These are phyloP conservation scores for Turnera subulata DNA, from an alignment of 345 rosid genomes.

Conservation along the genomic window DNA sequence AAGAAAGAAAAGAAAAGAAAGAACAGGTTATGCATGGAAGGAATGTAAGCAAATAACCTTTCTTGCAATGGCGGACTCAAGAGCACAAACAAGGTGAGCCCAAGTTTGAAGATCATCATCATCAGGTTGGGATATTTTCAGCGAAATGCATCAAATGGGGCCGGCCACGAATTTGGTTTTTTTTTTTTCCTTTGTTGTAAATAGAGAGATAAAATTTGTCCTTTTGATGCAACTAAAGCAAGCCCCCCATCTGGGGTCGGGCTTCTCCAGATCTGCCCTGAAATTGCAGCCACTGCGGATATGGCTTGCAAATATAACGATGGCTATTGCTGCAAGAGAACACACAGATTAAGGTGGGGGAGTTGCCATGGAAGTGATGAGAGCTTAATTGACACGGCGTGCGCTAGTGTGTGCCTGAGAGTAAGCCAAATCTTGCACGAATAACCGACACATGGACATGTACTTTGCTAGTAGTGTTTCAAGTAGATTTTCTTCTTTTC, in stretches of 20 bases:
- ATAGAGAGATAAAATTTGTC: background rate
- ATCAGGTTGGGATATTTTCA: conserved; percentile 4
- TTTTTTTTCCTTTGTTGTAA: background rate
- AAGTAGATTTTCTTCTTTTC: too few species aligned
- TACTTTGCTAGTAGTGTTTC: too few species aligned
- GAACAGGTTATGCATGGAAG: background rate
- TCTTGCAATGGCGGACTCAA: background rate
- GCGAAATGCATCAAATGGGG: conserved; percentile 1
- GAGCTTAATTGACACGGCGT: background rate
- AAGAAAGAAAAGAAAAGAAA: too few species aligned
- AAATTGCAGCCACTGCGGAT: background rate
- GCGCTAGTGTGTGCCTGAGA: background rate
- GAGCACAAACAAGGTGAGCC: background rate
- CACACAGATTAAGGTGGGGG: too few species aligned
- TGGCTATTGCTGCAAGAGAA: background rate
- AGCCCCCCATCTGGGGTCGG: conserved; percentile 1
- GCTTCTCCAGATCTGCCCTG: background rate
- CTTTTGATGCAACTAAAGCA: background rate
- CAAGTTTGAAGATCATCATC: too few species aligned
- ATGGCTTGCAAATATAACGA: background rate
- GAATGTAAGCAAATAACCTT: conserved; percentile 17
- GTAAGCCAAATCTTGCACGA: background rate
- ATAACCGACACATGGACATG: background rate
- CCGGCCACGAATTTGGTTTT: background rate
- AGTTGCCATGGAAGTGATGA: background rate